Evolutionary conservation across 805 yeast species (phyloP).

Genomic region (Candida oleophila): DNA sequence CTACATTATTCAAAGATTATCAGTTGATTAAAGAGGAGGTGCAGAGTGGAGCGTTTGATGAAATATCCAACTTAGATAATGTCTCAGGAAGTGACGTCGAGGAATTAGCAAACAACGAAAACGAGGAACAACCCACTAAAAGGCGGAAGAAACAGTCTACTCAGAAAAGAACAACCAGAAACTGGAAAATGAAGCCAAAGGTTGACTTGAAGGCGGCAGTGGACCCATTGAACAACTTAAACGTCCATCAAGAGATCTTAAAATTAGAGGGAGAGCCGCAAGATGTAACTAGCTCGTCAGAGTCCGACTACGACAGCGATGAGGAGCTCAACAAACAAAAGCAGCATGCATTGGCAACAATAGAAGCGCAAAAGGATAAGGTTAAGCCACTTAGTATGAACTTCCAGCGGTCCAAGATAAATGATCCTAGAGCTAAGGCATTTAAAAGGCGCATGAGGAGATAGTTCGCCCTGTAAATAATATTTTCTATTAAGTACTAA

Average conservation of each 20-base stretch:
- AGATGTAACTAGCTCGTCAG: slow-evolving; percentile 15
- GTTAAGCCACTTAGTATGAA: slow-evolving; percentile 44
- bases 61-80: slow-evolving; percentile 8
- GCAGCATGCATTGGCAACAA: slow-evolving; percentile 15
- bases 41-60: slow-evolving; percentile 12
- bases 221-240: slow-evolving; percentile 32
- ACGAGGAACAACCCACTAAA: slow-evolving; percentile 4
- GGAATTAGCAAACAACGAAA: slow-evolving; percentile 7
- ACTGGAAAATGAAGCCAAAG: slow-evolving; percentile 48
- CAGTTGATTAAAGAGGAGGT: slow-evolving; percentile 28
- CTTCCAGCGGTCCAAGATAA: slow-evolving; percentile 53
- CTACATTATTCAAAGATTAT: slow-evolving; percentile 49
- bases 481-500: slow-evolving; percentile 1
- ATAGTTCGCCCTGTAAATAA: too few species aligned
- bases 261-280: slow-evolving; percentile 29
- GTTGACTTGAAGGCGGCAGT: slow-evolving; percentile 16
- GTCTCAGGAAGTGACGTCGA: slow-evolving; percentile 11
- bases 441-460: slow-evolving; percentile 42
- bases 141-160: slow-evolving; percentile 37
- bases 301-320: slow-evolving; percentile 13
- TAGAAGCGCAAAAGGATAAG: slow-evolving; percentile 4
- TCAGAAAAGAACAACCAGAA: slow-evolving; percentile 51
- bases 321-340: slow-evolving; percentile 15
- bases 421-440: slow-evolving; percentile 41
- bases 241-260: slow-evolving; percentile 43